These are phyloP conservation scores for Plantago rigida DNA, from an alignment of 305 asterid species.

Conservation along the genomic window DNA sequence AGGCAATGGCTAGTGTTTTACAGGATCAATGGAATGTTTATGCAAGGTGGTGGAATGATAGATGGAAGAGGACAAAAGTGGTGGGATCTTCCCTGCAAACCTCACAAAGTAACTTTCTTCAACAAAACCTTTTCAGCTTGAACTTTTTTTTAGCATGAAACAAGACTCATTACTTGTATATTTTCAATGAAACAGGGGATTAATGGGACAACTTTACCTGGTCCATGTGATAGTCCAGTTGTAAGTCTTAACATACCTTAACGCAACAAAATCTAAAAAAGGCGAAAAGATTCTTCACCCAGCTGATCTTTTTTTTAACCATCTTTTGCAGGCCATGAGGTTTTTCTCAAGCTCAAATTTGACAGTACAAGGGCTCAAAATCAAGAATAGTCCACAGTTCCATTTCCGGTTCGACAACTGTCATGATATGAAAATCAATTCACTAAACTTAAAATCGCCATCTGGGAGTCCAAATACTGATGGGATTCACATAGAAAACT, in stretches of 20 bases:
- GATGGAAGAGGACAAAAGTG: constrained; percentile 85
- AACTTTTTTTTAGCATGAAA: not conserved
- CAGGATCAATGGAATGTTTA: constrained; percentile 56
- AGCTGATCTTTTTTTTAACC: not conserved
- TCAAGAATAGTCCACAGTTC: constrained; percentile 77
- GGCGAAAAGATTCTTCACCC: not conserved
- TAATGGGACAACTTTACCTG: constrained; percentile 47
- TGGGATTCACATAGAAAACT: constrained; percentile 74
- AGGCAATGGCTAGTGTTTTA: constrained; percentile 72
- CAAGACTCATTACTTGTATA: constrained; percentile 1
- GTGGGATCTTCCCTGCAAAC: constrained; percentile 97
- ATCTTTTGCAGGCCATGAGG: constrained; percentile 47
- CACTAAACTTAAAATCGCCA: constrained; percentile 50
- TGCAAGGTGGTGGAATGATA: constrained; percentile 70
- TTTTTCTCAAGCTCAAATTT: constrained; percentile 62
- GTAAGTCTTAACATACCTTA: constrained; percentile 35
- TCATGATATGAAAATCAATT: constrained; percentile 43
- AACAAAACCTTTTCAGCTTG: not conserved
- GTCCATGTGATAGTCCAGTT: constrained; percentile 87
- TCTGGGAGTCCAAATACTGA: constrained; percentile 75
- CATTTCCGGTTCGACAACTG: constrained; percentile 70
- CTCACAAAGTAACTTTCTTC: constrained; percentile 53
- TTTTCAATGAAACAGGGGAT: constrained; percentile 44
- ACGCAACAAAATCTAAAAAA: not conserved
- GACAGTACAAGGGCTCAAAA: constrained; percentile 48